A percentile compares a stretch with the other conserved stretches of the same genome.
Evolutionary conservation across 257 asterid genomes (phyloP).

Genomic region (Asclepias syriaca): DNA sequence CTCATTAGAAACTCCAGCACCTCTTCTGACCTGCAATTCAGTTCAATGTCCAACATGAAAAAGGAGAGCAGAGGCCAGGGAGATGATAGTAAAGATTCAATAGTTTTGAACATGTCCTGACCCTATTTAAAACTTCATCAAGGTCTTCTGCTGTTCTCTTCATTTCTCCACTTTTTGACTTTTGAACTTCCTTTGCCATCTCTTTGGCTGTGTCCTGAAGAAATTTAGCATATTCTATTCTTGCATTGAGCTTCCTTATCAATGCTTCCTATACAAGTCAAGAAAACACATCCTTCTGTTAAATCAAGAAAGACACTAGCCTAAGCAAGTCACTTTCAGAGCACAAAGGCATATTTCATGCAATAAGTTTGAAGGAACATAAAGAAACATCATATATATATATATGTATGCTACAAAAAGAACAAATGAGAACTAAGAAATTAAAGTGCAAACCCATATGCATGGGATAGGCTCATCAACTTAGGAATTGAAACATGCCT

Average conservation of each 20-base stretch:
- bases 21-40: slow-evolving; percentile 70
- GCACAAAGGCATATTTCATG: neutral
- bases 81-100: neutral
- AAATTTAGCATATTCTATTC: slow-evolving; percentile 81
- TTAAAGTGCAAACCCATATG: neutral
- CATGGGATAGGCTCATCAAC: neutral
- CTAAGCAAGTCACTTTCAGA: neutral
- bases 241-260: slow-evolving; percentile 66
- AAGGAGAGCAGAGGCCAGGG: slow-evolving; percentile 15
- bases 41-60: slow-evolving; percentile 11
- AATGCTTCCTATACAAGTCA: slow-evolving; percentile 60
- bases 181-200: slow-evolving; percentile 91
- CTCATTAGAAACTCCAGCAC: slow-evolving; percentile 74
- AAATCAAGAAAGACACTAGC: neutral
- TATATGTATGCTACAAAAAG: neutral
- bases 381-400: neutral
- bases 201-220: slow-evolving; percentile 83
- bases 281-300: slow-evolving; percentile 8
- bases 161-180: slow-evolving; percentile 65
- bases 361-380: neutral
- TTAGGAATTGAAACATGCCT: neutral
- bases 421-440: neutral
- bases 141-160: slow-evolving; percentile 94
- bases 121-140: slow-evolving; percentile 70
- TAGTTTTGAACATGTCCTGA: slow-evolving; percentile 24